Percentiles rank a stretch among this genome's conserved stretches.
These are phyloP conservation scores for Podila horticola DNA, from an alignment of 192 early-diverging fungal species.

Conservation along the genomic window DNA sequence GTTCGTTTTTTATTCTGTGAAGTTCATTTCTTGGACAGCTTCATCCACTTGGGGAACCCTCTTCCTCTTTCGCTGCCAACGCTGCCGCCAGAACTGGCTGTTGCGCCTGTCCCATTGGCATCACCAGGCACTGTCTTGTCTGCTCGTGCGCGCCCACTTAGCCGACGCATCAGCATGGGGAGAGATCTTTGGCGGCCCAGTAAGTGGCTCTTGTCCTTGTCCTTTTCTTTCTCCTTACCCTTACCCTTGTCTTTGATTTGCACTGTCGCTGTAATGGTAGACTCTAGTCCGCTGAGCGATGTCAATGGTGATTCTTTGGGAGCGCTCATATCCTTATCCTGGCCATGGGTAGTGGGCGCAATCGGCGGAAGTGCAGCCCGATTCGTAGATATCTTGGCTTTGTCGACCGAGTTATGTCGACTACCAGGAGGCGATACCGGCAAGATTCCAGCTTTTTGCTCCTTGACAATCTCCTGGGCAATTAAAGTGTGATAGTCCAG, in stretches of 20 bases:
- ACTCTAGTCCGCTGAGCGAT: not conserved
- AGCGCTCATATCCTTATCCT: not conserved
- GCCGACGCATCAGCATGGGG: not conserved
- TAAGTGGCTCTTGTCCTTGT: not conserved
- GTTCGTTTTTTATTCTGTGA: not conserved
- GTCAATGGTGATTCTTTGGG: not conserved
- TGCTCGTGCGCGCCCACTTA: not conserved
- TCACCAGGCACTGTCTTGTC: not conserved
- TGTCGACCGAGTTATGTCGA: constrained; percentile 18
- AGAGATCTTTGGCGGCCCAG: not conserved
- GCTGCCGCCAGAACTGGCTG: not conserved
- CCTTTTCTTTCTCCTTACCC: not conserved
- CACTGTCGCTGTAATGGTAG: not conserved
- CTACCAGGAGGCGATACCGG: constrained; percentile 16
- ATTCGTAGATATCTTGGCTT: not conserved
- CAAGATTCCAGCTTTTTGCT: constrained; percentile 14
- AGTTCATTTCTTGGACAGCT: not conserved
- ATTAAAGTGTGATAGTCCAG: constrained; percentile 25
- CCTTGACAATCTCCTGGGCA: constrained; percentile 39
- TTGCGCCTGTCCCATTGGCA: not conserved
- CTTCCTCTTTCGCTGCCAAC: not conserved
- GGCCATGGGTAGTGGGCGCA: not conserved
- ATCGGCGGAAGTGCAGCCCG: not conserved
- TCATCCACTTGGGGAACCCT: not conserved
- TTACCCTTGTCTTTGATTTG: not conserved